Evolutionary conservation across 1,284 basidiomycete species (phyloP).

Genomic region (Ustilago sp.): DNA sequence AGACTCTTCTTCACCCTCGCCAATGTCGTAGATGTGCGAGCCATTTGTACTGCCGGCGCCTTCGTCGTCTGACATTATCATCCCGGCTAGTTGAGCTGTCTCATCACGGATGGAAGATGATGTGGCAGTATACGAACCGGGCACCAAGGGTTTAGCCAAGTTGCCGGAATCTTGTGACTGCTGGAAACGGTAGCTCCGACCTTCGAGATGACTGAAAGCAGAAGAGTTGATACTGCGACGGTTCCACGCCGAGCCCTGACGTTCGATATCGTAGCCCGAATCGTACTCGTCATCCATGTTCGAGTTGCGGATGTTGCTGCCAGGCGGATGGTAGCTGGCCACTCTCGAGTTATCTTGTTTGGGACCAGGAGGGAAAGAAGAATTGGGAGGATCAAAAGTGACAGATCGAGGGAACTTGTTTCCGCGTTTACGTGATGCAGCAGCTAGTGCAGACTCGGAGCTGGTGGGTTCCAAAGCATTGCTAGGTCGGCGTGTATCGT

Average conservation of each 20-base stretch:
- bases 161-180: slow-evolving; percentile 32
- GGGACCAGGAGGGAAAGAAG: slow-evolving; percentile 47
- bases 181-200: slow-evolving; percentile 59
- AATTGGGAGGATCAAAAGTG: slow-evolving; percentile 46
- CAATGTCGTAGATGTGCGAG: slow-evolving; percentile 47
- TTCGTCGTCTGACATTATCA: slow-evolving; percentile 61
- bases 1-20: slow-evolving; percentile 48
- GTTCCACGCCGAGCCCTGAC: slow-evolving; percentile 30
- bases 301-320: slow-evolving; percentile 4
- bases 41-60: slow-evolving; percentile 27
- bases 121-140: slow-evolving; percentile 64
- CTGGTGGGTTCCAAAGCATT: slow-evolving; percentile 39
- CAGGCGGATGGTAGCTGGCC: slow-evolving; percentile 37
- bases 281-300: slow-evolving; percentile 33
- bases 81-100: slow-evolving; percentile 65
- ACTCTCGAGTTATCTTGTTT: slow-evolving; percentile 27
- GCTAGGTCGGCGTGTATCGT: slow-evolving; percentile 40
- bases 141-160: slow-evolving; percentile 31
- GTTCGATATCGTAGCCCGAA: slow-evolving; percentile 46
- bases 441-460: slow-evolving; percentile 10
- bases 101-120: slow-evolving; percentile 60
- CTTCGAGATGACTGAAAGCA: slow-evolving; percentile 63
- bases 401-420: slow-evolving; percentile 42
- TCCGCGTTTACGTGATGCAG: slow-evolving; percentile 25
- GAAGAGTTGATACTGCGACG: slow-evolving; percentile 45